Percentiles rank a stretch among this genome's conserved stretches.
Evolutionary conservation across 1,284 basidiomycete species (phyloP).

Genomic region (Rhodofomes roseus): DNA sequence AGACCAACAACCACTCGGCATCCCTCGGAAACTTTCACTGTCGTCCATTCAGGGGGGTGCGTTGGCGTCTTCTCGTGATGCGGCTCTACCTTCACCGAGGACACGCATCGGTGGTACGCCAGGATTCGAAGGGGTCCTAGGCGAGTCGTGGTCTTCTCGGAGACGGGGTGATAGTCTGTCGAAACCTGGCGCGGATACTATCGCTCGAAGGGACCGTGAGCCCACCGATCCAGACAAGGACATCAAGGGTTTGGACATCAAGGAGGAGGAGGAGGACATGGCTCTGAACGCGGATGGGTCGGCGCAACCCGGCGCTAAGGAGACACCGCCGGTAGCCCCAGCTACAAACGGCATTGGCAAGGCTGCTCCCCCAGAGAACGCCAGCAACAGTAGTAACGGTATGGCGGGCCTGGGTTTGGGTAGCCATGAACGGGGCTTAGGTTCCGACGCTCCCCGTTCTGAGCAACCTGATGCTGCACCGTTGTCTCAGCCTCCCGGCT

Average conservation of each 20-base stretch:
- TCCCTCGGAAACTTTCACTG: constrained; percentile 69
- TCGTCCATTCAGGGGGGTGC: constrained; percentile 52
- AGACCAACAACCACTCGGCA: constrained; percentile 44
- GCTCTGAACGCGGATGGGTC: neutral
- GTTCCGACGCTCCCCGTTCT: neutral
- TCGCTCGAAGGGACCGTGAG: constrained; percentile 27
- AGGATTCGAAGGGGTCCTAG: constrained; percentile 71
- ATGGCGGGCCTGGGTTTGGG: constrained; percentile 5
- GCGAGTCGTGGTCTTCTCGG: constrained; percentile 64
- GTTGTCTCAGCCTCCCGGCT: constrained; percentile 28
- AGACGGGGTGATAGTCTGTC: constrained; percentile 49
- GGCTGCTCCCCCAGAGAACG: too few relatives aligned
- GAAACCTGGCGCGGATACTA: constrained; percentile 31
- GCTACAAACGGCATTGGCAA: neutral
- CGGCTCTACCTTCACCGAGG: constrained; percentile 60
- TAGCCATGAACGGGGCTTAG: neutral
- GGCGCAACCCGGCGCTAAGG: neutral
- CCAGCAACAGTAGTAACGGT: neutral
- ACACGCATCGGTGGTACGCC: constrained; percentile 53
- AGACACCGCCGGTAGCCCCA: neutral
- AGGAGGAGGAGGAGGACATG: constrained; percentile 44
- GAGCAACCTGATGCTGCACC: neutral
- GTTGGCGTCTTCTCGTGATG: constrained; percentile 54
- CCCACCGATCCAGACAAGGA: constrained; percentile 41
- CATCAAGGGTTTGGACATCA: constrained; percentile 46